Percentiles rank a stretch among this genome's conserved stretches.
phyloP scores from a whole-genome alignment of 148 eudicot genomes.

The Silene latifolia region DNA sequence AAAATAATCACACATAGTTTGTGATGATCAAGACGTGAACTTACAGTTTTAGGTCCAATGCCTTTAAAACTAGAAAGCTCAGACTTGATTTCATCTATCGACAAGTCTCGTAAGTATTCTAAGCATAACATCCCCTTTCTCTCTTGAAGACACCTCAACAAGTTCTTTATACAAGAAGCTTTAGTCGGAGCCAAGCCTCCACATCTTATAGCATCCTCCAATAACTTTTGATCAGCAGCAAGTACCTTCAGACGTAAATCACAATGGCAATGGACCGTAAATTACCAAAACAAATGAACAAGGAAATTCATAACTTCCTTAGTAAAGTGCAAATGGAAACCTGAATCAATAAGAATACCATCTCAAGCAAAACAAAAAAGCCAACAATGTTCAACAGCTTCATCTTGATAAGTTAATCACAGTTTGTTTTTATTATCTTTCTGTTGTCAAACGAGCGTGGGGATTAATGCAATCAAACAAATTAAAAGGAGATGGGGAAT shows the following conservation, averaged over 20 bases:
- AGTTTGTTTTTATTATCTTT: too few species aligned
- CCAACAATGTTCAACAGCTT: not conserved
- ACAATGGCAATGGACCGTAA: not conserved
- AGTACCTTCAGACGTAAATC: conserved; percentile 46
- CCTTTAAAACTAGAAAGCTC: conserved; percentile 86
- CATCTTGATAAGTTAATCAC: not conserved
- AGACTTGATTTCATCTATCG: conserved; percentile 61
- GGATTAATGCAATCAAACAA: too few species aligned
- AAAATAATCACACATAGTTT: too few species aligned
- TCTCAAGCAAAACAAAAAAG: too few species aligned
- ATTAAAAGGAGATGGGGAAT: too few species aligned
- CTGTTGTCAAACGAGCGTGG: too few species aligned
- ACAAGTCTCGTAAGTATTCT: conserved; percentile 70
- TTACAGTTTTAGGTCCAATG: conserved; percentile 89
- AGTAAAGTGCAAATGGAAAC: too few species aligned
- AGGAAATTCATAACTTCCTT: conserved; percentile 1
- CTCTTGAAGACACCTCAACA: conserved; percentile 54
- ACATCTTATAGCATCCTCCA: conserved; percentile 84
- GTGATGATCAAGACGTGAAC: too few species aligned
- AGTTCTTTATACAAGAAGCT: conserved; percentile 68
- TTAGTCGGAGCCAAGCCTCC: conserved; percentile 89
- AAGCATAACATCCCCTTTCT: conserved; percentile 65
- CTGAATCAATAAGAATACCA: too few species aligned
- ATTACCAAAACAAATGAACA: not conserved
- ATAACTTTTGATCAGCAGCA: conserved; percentile 52